These are phyloP conservation scores for Rhizopogon vinicolor DNA, from an alignment of 768 basidiomycete species.

Conservation along the genomic window DNA sequence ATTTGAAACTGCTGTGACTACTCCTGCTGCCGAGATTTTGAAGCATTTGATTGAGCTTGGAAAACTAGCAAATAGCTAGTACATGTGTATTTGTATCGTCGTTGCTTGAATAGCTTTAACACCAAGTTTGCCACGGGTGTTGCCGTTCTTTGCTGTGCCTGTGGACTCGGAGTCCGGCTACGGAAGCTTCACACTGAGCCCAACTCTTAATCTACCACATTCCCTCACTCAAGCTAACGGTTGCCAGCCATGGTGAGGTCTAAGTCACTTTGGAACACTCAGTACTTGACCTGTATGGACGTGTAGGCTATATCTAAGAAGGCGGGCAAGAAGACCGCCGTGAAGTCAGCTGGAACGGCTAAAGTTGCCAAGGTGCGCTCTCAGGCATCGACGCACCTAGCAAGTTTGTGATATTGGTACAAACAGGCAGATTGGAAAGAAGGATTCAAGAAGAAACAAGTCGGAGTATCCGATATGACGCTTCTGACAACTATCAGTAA, in stretches of 20 bases:
- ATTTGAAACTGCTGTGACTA: constrained; percentile 34
- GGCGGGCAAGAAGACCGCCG: constrained; percentile 77
- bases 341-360: constrained; percentile 50
- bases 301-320: constrained; percentile 82
- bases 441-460: constrained; percentile 99
- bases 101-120: too few species aligned
- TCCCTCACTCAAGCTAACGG: not conserved
- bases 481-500: constrained; percentile 95
- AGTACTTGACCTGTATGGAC: not conserved
- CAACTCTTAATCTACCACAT: not conserved
- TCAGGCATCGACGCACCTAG: not conserved
- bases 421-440: constrained; percentile 97
- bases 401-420: constrained; percentile 5
- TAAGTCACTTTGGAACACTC: not conserved
- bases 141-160: not conserved
- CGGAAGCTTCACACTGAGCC: not conserved
- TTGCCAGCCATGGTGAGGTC: not conserved
- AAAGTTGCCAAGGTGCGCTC: constrained; percentile 73
- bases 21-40: constrained; percentile 48
- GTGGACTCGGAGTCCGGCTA: not conserved
- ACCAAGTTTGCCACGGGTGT: not conserved
- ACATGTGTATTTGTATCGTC: too few species aligned
- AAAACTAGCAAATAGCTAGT: not conserved
- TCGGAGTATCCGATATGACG: constrained; percentile 99
- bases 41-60: constrained; percentile 32